phyloP scores from a whole-genome alignment of 129 eudicot species.

The Logfia minima region DNA sequence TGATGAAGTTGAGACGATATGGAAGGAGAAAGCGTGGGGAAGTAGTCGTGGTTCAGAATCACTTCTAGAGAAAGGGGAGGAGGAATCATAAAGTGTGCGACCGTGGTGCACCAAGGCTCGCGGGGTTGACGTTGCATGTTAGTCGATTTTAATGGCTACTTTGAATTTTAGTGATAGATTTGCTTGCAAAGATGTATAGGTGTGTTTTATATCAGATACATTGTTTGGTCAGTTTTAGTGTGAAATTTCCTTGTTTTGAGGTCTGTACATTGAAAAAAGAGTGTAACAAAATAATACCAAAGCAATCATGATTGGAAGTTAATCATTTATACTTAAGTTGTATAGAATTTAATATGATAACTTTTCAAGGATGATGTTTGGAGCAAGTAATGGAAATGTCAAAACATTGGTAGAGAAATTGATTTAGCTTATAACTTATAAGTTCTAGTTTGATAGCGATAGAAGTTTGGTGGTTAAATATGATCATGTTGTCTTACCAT shows the following conservation, averaged over 20 bases:
- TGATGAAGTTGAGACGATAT: constrained; percentile 83
- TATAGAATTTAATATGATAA: background rate
- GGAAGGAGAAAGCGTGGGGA: constrained; percentile 79
- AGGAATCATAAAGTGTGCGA: constrained; percentile 25
- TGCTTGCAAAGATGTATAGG: constrained; percentile 34
- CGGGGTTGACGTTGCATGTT: background rate
- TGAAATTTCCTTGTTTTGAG: constrained; percentile 5
- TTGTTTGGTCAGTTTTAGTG: constrained; percentile 1
- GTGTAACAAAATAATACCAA: background rate
- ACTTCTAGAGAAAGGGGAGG: constrained; percentile 42
- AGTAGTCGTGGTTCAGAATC: constrained; percentile 30
- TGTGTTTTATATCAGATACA: constrained; percentile 16
- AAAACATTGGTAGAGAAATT: no score
- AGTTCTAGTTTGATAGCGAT: no score
- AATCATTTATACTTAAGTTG: background rate
- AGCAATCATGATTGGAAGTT: background rate
- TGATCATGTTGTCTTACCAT: no score
- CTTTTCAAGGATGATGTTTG: background rate
- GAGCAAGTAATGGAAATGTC: no score
- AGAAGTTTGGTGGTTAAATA: no score
- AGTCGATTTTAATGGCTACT: constrained; percentile 40
- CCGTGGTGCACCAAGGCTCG: background rate
- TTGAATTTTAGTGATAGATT: background rate
- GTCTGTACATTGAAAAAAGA: constrained; percentile 12
- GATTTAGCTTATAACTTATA: no score